Evolutionary conservation across 2,329 filamentous ascomycete species (phyloP), one percentile per base, ranked within the genome.

Genomic region (Fusarium sp.): DNA sequence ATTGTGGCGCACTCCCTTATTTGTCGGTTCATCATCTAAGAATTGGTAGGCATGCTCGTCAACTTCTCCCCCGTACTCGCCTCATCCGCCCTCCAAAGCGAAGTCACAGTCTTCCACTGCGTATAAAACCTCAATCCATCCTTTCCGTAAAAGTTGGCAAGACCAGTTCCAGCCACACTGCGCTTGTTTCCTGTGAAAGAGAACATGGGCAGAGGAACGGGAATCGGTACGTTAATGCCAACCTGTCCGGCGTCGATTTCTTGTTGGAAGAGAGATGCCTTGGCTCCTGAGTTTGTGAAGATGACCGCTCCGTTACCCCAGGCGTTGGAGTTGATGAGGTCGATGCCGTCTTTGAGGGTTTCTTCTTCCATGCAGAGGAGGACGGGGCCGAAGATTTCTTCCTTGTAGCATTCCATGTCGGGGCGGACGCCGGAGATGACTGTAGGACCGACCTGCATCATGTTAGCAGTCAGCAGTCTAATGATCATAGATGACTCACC

Each of bases 41-140:
- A 55, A 11, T 39, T 69, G 0, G 65, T 70, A 18, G 52, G 67
- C 66, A 73, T 73, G 10, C 70, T 67, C 11, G 71, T 73, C 22
- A 70, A 33, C 44, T 73, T 73, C 45, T 73, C 54, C 3, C 70
- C 70, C 0, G 70, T 66, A 15, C 52, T 70, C 6, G 66, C 70
- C 2, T 73, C 71, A 33, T 73, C 70, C 20, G 61, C 45, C 7
- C 70, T 52, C 95, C 95, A 98, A 80, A 95, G 84, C 74, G 93
- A 92, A 58, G 95, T 98, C 41, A 98, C 95, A 6, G 95, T 98
- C 92, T 98, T 97, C 81, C 92, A 89, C 85, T 98, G 95, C 3
- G 95, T 98, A 82, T 96, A 98, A 81, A 98, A 98, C 77, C 92
- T 90, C 78, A 98, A 82, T 22, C 95, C 95, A 2, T 94, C 93